These are phyloP conservation scores for Aspergillus alliaceus DNA, from an alignment of 2,329 filamentous ascomycete genomes.

Conservation along the genomic window DNA sequence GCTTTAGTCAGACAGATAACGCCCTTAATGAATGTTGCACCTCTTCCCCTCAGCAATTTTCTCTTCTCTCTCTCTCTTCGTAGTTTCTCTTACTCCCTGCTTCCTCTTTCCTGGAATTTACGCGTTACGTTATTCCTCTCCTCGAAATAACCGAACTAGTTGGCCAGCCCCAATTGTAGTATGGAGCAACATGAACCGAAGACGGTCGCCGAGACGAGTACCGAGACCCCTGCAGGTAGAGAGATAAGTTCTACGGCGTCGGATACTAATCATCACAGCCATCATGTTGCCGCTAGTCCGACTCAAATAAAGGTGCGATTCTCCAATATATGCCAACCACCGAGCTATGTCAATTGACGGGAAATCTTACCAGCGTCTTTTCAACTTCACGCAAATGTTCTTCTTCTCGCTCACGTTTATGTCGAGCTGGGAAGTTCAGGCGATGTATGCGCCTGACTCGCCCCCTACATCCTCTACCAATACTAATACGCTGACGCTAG, in stretches of 20 bases:
- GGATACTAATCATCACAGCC: background rate
- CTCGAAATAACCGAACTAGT: too few relatives aligned
- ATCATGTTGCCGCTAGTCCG: background rate
- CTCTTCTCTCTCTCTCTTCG: too few relatives aligned
- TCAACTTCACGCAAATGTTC: constrained; percentile 4
- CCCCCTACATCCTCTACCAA: background rate
- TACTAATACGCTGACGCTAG: background rate
- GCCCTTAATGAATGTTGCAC: background rate
- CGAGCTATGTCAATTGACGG: background rate
- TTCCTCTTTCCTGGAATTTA: too few relatives aligned
- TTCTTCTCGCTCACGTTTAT: constrained; percentile 6
- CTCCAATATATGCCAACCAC: background rate
- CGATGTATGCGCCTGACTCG: background rate
- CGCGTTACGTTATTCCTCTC: too few relatives aligned
- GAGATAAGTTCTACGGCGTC: background rate
- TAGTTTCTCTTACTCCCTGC: background rate
- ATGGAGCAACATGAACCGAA: background rate
- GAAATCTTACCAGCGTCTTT: background rate
- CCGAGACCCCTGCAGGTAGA: background rate
- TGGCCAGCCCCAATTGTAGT: too few relatives aligned
- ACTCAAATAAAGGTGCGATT: background rate
- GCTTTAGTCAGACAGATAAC: background rate
- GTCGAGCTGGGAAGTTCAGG: constrained; percentile 6
- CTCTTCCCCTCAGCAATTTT: background rate
- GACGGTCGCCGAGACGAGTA: background rate